Evolutionary conservation across 306 rosid genomes (phyloP).

Genomic region (Delonix regia): DNA sequence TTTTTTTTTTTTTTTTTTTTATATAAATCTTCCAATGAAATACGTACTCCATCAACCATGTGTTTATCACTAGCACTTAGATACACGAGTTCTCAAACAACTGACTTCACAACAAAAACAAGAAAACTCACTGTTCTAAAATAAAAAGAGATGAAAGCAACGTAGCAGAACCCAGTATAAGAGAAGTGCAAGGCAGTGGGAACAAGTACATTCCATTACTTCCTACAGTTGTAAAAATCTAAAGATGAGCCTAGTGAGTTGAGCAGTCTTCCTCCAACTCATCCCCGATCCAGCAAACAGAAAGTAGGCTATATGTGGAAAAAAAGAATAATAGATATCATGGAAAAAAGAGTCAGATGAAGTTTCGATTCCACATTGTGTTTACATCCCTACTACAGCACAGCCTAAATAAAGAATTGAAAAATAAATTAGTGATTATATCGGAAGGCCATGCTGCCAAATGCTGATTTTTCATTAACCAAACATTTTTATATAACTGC

Average conservation of each 20-base stretch:
- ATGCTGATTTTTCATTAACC: not conserved
- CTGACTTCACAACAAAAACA: not conserved
- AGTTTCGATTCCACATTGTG: not conserved
- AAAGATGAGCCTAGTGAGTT: not conserved
- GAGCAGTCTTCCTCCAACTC: constrained; percentile 1
- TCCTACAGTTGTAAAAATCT: not conserved
- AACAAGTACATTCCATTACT: not conserved
- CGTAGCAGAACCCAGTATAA: not conserved
- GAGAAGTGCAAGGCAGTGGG: not conserved
- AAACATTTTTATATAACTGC: not conserved
- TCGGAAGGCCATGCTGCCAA: not conserved
- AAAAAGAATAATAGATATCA: not conserved
- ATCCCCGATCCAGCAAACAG: not conserved
- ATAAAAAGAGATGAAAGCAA: not conserved
- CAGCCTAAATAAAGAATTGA: not conserved
- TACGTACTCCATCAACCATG: not conserved
- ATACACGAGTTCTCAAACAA: not conserved
- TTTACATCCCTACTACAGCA: not conserved
- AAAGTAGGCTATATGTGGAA: not conserved
- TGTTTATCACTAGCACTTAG: not conserved
- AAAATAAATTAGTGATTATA: not conserved
- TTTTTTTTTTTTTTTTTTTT: too few species aligned
- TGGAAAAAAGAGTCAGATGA: not conserved
- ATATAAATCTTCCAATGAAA: not conserved
- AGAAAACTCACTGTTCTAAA: not conserved